Percentiles rank a stretch among this genome's conserved stretches.
phyloP scores from a whole-genome alignment of 129 eudicot genomes.

The Flaveria brownii region DNA sequence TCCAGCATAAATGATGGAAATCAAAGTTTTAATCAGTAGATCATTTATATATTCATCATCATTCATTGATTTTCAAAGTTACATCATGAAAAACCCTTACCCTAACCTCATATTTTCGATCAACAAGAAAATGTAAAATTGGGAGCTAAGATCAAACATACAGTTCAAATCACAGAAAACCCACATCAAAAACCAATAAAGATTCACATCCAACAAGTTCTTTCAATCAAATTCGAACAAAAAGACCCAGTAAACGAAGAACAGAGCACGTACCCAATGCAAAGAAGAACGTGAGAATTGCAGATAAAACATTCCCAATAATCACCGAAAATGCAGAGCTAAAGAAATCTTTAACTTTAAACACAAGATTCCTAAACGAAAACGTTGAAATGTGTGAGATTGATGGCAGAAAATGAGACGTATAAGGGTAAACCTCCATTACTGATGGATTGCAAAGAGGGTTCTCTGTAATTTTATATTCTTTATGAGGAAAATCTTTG shows the following conservation, averaged over 20 bases:
- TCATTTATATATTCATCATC: neutral
- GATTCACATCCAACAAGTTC: neutral
- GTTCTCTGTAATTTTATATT: no score
- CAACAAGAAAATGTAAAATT: constrained; percentile 14
- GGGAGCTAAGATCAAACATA: constrained; percentile 14
- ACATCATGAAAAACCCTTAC: neutral
- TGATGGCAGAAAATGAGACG: constrained; percentile 60
- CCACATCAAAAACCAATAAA: constrained; percentile 12
- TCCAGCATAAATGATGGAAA: constrained; percentile 4
- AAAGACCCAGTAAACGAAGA: neutral
- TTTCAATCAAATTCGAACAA: neutral
- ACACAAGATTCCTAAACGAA: constrained; percentile 44
- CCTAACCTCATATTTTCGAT: neutral
- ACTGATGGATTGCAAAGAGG: constrained; percentile 10
- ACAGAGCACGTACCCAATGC: constrained; percentile 61
- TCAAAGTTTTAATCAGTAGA: neutral
- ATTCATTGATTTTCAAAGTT: constrained; percentile 12
- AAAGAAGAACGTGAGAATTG: constrained; percentile 84
- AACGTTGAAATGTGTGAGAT: constrained; percentile 43
- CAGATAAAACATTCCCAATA: constrained; percentile 77
- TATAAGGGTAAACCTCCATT: constrained; percentile 76
- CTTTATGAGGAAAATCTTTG: neutral
- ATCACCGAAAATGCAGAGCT: constrained; percentile 61
- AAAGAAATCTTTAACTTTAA: constrained; percentile 51
- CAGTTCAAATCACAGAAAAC: constrained; percentile 21